These are phyloP conservation scores for Pistacia vera DNA, from an alignment of 345 rosid genomes.

Conservation along the genomic window DNA sequence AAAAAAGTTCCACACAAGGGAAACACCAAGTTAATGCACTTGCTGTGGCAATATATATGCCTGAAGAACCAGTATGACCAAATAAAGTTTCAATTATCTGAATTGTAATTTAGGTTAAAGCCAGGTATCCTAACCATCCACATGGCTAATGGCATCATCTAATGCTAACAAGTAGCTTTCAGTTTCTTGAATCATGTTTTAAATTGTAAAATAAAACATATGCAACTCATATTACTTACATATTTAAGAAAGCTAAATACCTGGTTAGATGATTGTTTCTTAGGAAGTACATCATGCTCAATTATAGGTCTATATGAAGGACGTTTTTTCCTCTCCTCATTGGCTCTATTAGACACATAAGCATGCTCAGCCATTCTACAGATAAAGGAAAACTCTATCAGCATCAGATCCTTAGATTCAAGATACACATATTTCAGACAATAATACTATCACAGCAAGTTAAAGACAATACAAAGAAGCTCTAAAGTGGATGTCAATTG, in stretches of 20 bases:
- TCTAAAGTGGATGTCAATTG: neutral
- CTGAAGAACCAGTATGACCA: neutral
- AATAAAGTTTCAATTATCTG: neutral
- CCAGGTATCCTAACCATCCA: conserved; percentile 2
- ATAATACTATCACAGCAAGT: neutral
- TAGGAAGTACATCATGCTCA: conserved; percentile 92
- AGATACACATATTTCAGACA: neutral
- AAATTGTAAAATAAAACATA: conserved; percentile 11
- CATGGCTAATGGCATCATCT: neutral
- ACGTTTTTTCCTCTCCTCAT: conserved; percentile 67
- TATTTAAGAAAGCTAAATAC: conserved; percentile 31
- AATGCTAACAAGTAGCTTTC: neutral
- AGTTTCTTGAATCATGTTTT: neutral
- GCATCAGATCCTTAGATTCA: conserved; percentile 3
- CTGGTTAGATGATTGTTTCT: conserved; percentile 55
- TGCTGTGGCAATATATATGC: neutral
- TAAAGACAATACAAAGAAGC: neutral
- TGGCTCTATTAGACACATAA: conserved; percentile 62
- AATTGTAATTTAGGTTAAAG: neutral
- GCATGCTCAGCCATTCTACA: conserved; percentile 67
- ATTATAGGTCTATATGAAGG: conserved; percentile 67
- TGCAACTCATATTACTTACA: neutral
- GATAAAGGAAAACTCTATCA: conserved; percentile 9
- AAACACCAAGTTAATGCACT: neutral
- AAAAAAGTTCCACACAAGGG: neutral